Conservation (phyloP, 2,329 filamentous ascomycete species). For the Beauveria scarabaeidicola region DNA sequence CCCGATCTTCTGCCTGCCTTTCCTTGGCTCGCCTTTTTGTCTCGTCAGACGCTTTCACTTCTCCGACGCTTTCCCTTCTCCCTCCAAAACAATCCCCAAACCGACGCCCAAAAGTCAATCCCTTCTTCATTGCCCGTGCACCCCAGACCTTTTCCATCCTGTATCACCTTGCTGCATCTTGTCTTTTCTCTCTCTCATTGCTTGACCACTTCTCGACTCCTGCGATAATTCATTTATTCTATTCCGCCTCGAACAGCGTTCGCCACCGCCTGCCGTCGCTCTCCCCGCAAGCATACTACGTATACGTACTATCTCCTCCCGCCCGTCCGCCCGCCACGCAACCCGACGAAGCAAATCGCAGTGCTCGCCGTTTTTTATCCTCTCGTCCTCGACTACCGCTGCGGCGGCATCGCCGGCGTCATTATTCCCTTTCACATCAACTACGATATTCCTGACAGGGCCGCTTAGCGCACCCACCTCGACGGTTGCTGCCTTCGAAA, state of each 20-base stretch:
- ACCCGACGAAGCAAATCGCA: neutral
- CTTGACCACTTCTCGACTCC: neutral
- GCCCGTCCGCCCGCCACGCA: neutral
- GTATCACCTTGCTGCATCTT: too few species aligned
- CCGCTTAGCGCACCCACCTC: neutral
- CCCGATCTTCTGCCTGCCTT: neutral
- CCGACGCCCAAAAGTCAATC: neutral
- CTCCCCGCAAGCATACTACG: neutral
- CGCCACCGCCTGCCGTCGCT: neutral
- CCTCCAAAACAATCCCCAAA: slow-evolving; percentile 6
- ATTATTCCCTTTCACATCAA: neutral
- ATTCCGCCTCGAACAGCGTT: neutral
- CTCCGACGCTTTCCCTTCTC: slow-evolving; percentile 4
- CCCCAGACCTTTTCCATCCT: neutral
- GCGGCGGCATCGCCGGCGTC: slow-evolving; percentile 8
- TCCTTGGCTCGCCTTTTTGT: neutral
- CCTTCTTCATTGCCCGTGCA: neutral
- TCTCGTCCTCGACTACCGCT: neutral
- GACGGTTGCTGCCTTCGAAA: neutral
- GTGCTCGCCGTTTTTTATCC: neutral
- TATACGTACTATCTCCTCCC: neutral
- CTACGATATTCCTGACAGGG: neutral
- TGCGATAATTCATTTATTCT: neutral
- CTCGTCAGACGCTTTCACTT: neutral
- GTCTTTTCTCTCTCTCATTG: neutral